Conservation (phyloP, 371 early-diverging fungal species). For the Mucor irregularis region DNA sequence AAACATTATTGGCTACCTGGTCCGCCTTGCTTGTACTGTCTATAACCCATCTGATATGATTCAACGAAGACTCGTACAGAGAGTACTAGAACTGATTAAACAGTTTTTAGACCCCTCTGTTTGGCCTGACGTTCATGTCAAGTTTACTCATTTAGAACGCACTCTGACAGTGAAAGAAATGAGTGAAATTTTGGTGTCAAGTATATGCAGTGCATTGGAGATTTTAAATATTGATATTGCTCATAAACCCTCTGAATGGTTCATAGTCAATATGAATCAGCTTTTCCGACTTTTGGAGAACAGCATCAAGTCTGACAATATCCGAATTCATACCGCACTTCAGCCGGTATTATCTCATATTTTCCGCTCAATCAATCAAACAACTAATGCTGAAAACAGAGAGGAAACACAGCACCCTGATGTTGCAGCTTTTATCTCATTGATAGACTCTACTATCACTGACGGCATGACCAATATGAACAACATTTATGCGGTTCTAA, state of each 20-base stretch:
- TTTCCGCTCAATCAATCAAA: constrained; percentile 55
- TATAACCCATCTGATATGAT: constrained; percentile 55
- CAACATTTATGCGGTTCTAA: constrained; percentile 69
- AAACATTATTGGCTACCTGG: constrained; percentile 67
- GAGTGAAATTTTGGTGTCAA: constrained; percentile 38
- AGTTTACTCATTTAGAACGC: constrained; percentile 50
- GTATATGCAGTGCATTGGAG: constrained; percentile 67
- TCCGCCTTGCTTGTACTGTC: constrained; percentile 71
- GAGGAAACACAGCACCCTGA: constrained; percentile 46
- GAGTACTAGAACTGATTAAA: constrained; percentile 63
- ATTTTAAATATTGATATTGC: constrained; percentile 66
- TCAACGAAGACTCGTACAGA: constrained; percentile 57
- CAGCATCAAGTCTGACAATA: constrained; percentile 70
- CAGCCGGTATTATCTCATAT: constrained; percentile 66
- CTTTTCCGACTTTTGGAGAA: constrained; percentile 71
- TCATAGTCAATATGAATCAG: constrained; percentile 62
- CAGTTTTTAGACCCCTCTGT: constrained; percentile 57
- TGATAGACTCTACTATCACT: constrained; percentile 64
- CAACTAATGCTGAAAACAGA: constrained; percentile 3
- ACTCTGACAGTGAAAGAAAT: constrained; percentile 42
- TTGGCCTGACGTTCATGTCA: constrained; percentile 65
- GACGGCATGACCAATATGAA: constrained; percentile 69
- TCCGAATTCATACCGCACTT: constrained; percentile 60
- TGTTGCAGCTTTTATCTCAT: constrained; percentile 55
- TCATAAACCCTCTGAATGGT: constrained; percentile 66